Percentiles rank a stretch among this genome's conserved stretches.
Conservation (phyloP, 148 eudicot species). For the Agrostemma githago region DNA sequence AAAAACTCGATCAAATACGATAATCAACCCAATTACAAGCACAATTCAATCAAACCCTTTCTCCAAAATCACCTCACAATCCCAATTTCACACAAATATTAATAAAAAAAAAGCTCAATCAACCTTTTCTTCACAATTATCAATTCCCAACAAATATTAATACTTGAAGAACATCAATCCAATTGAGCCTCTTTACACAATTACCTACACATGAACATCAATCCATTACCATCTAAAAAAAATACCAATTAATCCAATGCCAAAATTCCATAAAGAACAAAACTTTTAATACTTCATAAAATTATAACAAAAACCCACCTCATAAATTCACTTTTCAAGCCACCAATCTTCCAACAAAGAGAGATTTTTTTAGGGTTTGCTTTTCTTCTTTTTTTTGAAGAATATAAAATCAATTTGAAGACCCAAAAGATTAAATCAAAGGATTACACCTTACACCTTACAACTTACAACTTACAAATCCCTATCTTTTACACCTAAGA, state of each 20-base stretch:
- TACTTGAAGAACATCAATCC: too few species aligned
- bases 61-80: too few species aligned
- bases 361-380: slow-evolving; percentile 16
- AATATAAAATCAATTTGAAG: background rate
- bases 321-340: background rate
- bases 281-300: background rate
- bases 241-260: slow-evolving; percentile 14
- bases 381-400: background rate
- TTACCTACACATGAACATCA: slow-evolving; percentile 2
- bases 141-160: too few species aligned
- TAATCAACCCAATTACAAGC: too few species aligned
- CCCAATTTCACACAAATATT: too few species aligned
- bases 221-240: slow-evolving; percentile 4
- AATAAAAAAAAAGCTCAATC: too few species aligned
- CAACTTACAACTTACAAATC: background rate
- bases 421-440: too few species aligned
- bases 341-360: background rate
- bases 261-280: background rate
- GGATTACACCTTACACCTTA: too few species aligned
- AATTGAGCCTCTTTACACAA: too few species aligned
- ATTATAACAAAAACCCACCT: background rate
- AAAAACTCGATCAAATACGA: too few species aligned
- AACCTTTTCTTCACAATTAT: background rate
- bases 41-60: too few species aligned
- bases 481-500: background rate